A percentile compares a stretch with the other conserved stretches of the same genome.
These are phyloP conservation scores for Aspergillus caelatus DNA, from an alignment of 2,329 filamentous ascomycete species.

Conservation along the genomic window DNA sequence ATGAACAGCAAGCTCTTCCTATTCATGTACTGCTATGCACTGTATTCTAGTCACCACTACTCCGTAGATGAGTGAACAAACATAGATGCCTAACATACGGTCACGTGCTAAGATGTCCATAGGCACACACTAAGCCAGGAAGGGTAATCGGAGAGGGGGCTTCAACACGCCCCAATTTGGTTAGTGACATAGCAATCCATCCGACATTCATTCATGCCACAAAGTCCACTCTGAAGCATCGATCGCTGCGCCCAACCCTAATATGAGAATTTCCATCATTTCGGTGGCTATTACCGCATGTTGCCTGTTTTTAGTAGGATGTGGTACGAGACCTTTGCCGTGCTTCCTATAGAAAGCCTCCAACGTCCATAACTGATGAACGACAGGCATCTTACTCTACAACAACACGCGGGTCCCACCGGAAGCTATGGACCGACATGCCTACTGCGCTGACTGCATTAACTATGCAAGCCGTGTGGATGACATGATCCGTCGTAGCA, in stretches of 20 bases:
- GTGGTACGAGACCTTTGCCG: neutral
- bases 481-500: conserved; percentile 9
- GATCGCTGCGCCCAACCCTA: neutral
- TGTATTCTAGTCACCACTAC: neutral
- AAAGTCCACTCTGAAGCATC: neutral
- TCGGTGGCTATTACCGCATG: neutral
- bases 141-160: neutral
- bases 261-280: neutral
- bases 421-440: conserved; percentile 9
- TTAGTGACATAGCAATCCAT: neutral
- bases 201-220: neutral
- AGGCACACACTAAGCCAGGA: neutral
- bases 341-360: neutral
- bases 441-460: conserved; percentile 19
- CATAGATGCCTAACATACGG: neutral
- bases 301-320: neutral
- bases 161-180: neutral
- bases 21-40: neutral
- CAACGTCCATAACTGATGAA: neutral
- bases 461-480: conserved; percentile 18
- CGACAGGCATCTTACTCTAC: neutral
- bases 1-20: neutral
- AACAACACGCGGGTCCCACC: neutral
- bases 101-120: neutral
- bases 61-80: neutral